Base-by-base conservation (phyloP, 129 eudicot genomes). In the Flaveria robusta region DNA sequence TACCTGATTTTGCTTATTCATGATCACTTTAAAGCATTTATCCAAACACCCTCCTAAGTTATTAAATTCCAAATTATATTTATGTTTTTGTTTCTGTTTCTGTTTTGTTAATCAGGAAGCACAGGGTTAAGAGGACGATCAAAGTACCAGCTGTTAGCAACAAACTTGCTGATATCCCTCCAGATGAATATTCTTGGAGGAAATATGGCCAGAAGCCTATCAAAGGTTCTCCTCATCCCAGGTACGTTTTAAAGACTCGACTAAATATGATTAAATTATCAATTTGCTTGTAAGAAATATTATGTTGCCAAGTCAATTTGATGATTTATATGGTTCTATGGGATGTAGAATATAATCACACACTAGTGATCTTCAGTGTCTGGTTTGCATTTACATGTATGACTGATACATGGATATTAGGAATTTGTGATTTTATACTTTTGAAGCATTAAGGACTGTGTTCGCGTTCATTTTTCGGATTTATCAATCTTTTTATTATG, bases 161-260 rank as follows among this genome's bases (percentile, higher is more conserved):
- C 79, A 91, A 91, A 77, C 84, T 88, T 47, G 97, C 95, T 12
- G 97, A 91, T 85, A 91, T 91, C 37, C 97, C 94, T 0, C 83
- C 92, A 0, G 97, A 91, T 73, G 97, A 88, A 71, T 88, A 91
- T 72, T 91, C 95, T 1, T 91, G 97, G 97, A 91, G 97, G 75
- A 91, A 91, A 70, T 88, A 91, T 50, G 97, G 97, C 52, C 97
- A 88, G 83, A 91, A 91, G 76, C 95, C 97, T 52, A 88, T 91
- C 73, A 91, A 91, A 80, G 95, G 97, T 12, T 91, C 97, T 72
- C 97, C 97, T 71, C 90, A 91, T 31, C 97, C 97, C 3, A 91
- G 97, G 97, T 91, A 88, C 29, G 2, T 3, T 58, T 24, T 59
- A 59, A 23, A 4, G n/a, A 23, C 66, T 59, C 39, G 2, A 15